Percentiles rank a stretch among this genome's conserved stretches.
phyloP scores from a whole-genome alignment of 352 stramenopile species.

The Phytophthora lateralis region DNA sequence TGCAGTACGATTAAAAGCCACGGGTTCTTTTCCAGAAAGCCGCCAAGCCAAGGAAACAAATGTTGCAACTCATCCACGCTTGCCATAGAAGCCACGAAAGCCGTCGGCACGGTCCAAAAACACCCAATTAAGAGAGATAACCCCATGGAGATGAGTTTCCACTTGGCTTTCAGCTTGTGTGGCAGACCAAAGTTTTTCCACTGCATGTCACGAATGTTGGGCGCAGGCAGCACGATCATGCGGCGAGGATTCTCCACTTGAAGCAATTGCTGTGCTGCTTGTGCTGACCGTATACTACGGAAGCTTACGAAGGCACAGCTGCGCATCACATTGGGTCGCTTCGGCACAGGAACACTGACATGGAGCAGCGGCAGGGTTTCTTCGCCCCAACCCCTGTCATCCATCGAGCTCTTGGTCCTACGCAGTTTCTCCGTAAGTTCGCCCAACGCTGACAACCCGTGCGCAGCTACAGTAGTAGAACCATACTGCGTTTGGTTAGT shows the following conservation, averaged over 20 bases:
- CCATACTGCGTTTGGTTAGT: conserved; percentile 29
- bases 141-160: conserved; percentile 58
- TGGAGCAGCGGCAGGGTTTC: conserved; percentile 39
- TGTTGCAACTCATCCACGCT: conserved; percentile 68
- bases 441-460: conserved; percentile 29
- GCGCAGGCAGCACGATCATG: conserved; percentile 63
- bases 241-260: conserved; percentile 71
- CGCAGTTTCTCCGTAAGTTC: conserved; percentile 38
- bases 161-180: conserved; percentile 65
- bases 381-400: conserved; percentile 26
- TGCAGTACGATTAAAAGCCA: conserved; percentile 62
- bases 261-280: conserved; percentile 74
- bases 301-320: conserved; percentile 79
- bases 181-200: conserved; percentile 83
- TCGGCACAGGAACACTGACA: conserved; percentile 36
- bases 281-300: conserved; percentile 60
- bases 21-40: conserved; percentile 49
- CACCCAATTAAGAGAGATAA: conserved; percentile 65
- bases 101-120: conserved; percentile 83
- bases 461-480: conserved; percentile 6
- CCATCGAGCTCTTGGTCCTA: conserved; percentile 38
- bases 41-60: conserved; percentile 52
- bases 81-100: conserved; percentile 77
- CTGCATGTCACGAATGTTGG: conserved; percentile 68
- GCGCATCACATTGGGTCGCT: conserved; percentile 63